Percentiles rank a stretch among this genome's conserved stretches.
These are phyloP conservation scores for Xylaria sp. DNA, from an alignment of 2,329 filamentous ascomycete genomes.

Conservation along the genomic window DNA sequence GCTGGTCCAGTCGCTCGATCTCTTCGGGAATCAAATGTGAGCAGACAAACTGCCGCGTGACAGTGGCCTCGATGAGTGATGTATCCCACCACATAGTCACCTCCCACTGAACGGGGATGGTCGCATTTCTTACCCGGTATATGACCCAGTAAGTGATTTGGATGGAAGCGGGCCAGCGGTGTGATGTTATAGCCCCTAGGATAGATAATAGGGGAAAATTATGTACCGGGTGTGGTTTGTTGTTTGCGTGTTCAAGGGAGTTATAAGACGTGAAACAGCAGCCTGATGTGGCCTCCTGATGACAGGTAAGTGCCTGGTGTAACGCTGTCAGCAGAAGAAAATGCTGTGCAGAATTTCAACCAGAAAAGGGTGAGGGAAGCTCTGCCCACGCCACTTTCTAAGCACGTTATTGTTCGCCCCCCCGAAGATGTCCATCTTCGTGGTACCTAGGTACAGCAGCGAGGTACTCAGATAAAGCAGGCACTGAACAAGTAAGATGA, in stretches of 20 bases:
- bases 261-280: slow-evolving; percentile 30
- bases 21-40: slow-evolving; percentile 72
- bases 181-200: slow-evolving; percentile 10
- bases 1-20: slow-evolving; percentile 68
- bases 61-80: slow-evolving; percentile 73
- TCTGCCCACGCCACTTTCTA: slow-evolving; percentile 8
- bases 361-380: slow-evolving; percentile 17
- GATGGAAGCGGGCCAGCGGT: slow-evolving; percentile 10
- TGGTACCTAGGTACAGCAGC: slow-evolving; percentile 14
- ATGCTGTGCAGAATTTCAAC: slow-evolving; percentile 14
- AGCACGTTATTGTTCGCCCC: slow-evolving; percentile 10
- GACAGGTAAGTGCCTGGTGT: slow-evolving; percentile 17
- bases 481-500: background rate
- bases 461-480: background rate
- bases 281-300: slow-evolving; percentile 27
- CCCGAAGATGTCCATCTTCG: slow-evolving; percentile 16
- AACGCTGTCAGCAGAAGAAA: slow-evolving; percentile 29
- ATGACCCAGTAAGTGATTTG: slow-evolving; percentile 37
- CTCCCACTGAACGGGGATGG: slow-evolving; percentile 41
- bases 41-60: slow-evolving; percentile 74
- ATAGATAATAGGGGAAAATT: background rate
- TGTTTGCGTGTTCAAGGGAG: background rate
- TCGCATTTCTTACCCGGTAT: slow-evolving; percentile 42
- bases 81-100: slow-evolving; percentile 74
- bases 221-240: background rate